phyloP scores from a whole-genome alignment of 192 early-diverging fungal genomes.

The Podila epicladia region DNA sequence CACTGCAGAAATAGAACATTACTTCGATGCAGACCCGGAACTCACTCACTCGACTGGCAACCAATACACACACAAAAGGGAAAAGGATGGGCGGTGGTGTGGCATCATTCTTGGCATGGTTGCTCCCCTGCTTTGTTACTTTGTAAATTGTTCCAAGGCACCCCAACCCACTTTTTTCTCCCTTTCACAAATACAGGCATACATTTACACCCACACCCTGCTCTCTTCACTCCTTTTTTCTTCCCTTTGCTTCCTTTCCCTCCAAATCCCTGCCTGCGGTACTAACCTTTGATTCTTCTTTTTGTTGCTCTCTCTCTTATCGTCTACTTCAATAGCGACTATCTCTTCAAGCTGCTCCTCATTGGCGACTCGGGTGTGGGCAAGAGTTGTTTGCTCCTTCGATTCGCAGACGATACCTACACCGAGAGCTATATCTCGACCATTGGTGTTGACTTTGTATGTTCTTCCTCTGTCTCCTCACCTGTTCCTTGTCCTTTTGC shows the following conservation, averaged over 20 bases:
- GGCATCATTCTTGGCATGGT: not conserved
- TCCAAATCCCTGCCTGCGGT: too few species aligned
- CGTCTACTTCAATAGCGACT: conserved; percentile 75
- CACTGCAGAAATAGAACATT: too few species aligned
- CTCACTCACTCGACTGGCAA: too few species aligned
- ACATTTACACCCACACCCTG: not conserved
- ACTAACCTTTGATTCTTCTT: conserved; percentile 11
- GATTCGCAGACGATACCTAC: conserved; percentile 99
- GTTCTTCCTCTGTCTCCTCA: conserved; percentile 8
- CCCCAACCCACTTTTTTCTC: conserved; percentile 1
- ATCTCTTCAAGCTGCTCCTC: conserved; percentile 98
- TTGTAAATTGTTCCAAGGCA: not conserved
- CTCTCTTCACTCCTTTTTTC: not conserved
- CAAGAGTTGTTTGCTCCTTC: conserved; percentile 96
- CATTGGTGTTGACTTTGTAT: conserved; percentile 98
- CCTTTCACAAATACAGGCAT: not conserved
- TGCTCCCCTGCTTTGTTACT: too few species aligned
- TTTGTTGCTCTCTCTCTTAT: not conserved
- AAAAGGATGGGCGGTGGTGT: not conserved
- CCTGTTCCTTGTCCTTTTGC: not conserved
- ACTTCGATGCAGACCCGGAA: too few species aligned
- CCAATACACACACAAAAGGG: not conserved
- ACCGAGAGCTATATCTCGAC: conserved; percentile 99
- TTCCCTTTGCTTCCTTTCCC: conserved; percentile 7
- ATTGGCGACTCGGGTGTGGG: conserved; percentile 99